Conservation (phyloP, 1,284 basidiomycete species). For the Lentinula novae-zelandiae region DNA sequence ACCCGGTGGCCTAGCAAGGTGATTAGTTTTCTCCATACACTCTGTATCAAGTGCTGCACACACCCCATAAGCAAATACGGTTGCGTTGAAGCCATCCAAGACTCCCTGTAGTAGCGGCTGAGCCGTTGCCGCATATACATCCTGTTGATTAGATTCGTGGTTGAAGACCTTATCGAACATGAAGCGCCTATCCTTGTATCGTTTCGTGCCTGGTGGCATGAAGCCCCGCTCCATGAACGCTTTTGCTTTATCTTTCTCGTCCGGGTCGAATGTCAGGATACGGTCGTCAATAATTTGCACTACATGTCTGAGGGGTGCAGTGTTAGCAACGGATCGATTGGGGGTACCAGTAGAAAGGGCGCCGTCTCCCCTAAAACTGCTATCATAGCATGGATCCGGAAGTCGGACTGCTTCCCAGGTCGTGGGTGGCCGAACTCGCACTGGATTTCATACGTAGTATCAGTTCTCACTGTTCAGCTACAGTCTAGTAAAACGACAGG, state of each 20-base stretch:
- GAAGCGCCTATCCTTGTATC: conserved; percentile 92
- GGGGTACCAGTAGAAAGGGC: conserved; percentile 62
- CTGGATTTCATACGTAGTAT: conserved; percentile 35
- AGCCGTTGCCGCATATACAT: conserved; percentile 84
- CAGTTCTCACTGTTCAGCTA: neutral
- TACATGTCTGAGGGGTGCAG: conserved; percentile 65
- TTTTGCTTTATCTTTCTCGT: conserved; percentile 74
- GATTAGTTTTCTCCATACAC: conserved; percentile 11
- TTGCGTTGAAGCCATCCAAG: conserved; percentile 93
- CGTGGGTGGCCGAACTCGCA: conserved; percentile 88
- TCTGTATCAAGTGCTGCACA: conserved; percentile 29
- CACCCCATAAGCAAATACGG: conserved; percentile 96
- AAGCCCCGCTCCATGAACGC: conserved; percentile 81
- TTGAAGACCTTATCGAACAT: conserved; percentile 94
- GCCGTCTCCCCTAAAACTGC: conserved; percentile 75
- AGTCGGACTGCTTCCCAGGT: conserved; percentile 80
- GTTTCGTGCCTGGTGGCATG: conserved; percentile 77
- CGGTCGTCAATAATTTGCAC: conserved; percentile 82
- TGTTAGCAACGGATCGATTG: conserved; percentile 43
- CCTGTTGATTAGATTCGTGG: conserved; percentile 74
- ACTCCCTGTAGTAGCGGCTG: conserved; percentile 81
- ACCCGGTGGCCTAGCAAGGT: conserved; percentile 81
- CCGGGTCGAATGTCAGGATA: conserved; percentile 93
- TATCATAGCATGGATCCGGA: conserved; percentile 66
- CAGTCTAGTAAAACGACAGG: conserved; percentile 14